phyloP scores from a whole-genome alignment of 768 basidiomycete species.

The Boletellus ananas region DNA sequence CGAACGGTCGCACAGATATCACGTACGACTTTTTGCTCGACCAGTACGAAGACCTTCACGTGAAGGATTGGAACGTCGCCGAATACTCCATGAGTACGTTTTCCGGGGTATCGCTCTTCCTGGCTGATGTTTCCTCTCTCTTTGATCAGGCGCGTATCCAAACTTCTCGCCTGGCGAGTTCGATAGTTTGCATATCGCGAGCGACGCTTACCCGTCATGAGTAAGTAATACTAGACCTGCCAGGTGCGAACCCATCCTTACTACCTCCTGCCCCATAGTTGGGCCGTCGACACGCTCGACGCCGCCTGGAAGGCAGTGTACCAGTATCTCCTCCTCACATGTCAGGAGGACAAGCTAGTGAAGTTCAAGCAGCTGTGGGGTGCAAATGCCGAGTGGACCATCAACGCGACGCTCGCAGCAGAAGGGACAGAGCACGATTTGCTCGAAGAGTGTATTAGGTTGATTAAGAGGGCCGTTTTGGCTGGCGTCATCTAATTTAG shows the following conservation, averaged over 20 bases:
- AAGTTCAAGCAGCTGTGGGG: constrained; percentile 31
- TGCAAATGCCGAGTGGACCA: constrained; percentile 28
- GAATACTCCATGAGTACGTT: constrained; percentile 33
- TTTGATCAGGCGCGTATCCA: constrained; percentile 35
- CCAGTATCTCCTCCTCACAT: constrained; percentile 18
- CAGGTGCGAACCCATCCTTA: neutral
- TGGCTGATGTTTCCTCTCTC: neutral
- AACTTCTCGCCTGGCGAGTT: constrained; percentile 41
- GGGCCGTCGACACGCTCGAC: constrained; percentile 23
- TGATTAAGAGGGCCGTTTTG: neutral
- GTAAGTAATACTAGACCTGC: constrained; percentile 2
- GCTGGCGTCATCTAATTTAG: neutral
- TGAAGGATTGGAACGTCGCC: constrained; percentile 35
- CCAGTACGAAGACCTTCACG: constrained; percentile 20
- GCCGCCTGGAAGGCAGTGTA: constrained; percentile 35
- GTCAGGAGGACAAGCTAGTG: constrained; percentile 2
- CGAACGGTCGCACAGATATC: neutral
- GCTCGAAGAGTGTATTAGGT: constrained; percentile 6
- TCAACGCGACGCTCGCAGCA: neutral
- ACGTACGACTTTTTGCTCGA: constrained; percentile 19
- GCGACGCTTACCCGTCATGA: constrained; percentile 11
- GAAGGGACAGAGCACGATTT: neutral
- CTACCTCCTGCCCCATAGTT: neutral
- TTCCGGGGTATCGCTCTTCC: neutral
- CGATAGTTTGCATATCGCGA: constrained; percentile 17